A percentile compares a stretch with the other conserved stretches of the same genome.
Conservation (phyloP, 768 basidiomycete genomes). For the Mycena rebaudengoi region DNA sequence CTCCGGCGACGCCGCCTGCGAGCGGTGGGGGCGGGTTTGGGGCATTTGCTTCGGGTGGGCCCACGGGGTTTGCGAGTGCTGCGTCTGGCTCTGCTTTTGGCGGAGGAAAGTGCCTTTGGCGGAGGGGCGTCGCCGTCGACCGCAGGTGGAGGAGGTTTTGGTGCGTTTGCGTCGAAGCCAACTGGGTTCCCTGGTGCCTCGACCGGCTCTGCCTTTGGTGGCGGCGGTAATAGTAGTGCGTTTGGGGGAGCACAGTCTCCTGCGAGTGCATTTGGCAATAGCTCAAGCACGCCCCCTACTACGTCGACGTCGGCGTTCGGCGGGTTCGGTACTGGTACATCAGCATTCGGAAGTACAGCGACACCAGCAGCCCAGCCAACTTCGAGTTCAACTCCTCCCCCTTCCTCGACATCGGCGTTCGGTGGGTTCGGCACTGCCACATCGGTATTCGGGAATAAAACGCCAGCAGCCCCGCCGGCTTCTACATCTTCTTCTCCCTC, state of each 20-base stretch:
- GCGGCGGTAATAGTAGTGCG: background rate
- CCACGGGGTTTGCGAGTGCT: slow-evolving; percentile 23
- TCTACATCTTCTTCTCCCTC: slow-evolving; percentile 32
- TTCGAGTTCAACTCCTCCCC: background rate
- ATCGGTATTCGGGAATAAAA: slow-evolving; percentile 16
- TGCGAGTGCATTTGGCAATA: slow-evolving; percentile 3
- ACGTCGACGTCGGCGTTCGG: slow-evolving; percentile 4
- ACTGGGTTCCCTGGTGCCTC: slow-evolving; percentile 38
- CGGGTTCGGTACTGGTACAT: background rate
- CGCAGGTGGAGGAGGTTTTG: slow-evolving; percentile 28
- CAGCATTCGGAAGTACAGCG: background rate
- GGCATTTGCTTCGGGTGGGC: slow-evolving; percentile 38
- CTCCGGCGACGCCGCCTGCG: slow-evolving; percentile 15
- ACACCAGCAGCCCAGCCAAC: no score
- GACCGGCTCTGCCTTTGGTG: slow-evolving; percentile 9
- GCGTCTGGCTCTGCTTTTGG: slow-evolving; percentile 20
- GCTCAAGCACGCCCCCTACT: background rate
- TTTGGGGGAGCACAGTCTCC: no score
- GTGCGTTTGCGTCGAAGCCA: slow-evolving; percentile 34
- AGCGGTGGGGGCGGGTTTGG: slow-evolving; percentile 46
- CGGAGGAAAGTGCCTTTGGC: background rate
- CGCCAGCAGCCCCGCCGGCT: slow-evolving; percentile 2
- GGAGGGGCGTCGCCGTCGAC: slow-evolving; percentile 1
- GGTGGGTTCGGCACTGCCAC: slow-evolving; percentile 1
- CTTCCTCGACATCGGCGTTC: slow-evolving; percentile 18